Percentiles rank a stretch among this genome's conserved stretches.
phyloP scores from a whole-genome alignment of 345 rosid genomes.

The Salix koriyanagi region DNA sequence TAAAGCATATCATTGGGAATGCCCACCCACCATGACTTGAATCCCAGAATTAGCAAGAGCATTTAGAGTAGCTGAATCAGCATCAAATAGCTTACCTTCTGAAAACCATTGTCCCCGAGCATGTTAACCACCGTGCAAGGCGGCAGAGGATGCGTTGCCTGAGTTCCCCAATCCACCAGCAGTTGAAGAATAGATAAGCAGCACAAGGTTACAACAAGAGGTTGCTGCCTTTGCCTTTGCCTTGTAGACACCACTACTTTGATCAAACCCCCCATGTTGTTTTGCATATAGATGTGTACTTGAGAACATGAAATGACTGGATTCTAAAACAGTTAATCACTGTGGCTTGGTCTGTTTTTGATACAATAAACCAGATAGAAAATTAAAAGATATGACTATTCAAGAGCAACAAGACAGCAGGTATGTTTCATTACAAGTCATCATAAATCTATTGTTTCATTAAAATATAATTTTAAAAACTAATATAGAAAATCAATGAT shows the following conservation, averaged over 20 bases:
- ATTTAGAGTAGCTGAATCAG: constrained; percentile 8
- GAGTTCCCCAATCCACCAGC: constrained; percentile 18
- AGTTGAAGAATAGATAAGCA: constrained; percentile 1
- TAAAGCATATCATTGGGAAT: constrained; percentile 26
- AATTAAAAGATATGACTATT: too few species aligned
- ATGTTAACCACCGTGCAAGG: constrained; percentile 13
- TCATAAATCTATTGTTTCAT: too few species aligned
- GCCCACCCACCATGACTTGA: constrained; percentile 20
- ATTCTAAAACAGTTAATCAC: neutral
- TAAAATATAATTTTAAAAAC: too few species aligned
- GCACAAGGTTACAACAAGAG: neutral
- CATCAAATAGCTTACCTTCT: constrained; percentile 28
- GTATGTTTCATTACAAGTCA: too few species aligned
- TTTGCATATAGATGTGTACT: neutral
- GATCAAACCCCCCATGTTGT: neutral
- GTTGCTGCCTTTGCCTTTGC: neutral
- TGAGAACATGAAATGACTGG: neutral
- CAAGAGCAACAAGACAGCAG: too few species aligned
- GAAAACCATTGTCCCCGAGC: constrained; percentile 19
- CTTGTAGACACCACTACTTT: neutral
- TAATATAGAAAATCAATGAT: too few species aligned
- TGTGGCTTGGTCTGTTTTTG: too few species aligned
- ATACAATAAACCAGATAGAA: too few species aligned
- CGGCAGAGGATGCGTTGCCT: constrained; percentile 14
- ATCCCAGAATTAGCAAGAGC: constrained; percentile 18